These are phyloP conservation scores for Cladorrhinum sp. DNA, from an alignment of 2,329 filamentous ascomycete species.

Conservation along the genomic window DNA sequence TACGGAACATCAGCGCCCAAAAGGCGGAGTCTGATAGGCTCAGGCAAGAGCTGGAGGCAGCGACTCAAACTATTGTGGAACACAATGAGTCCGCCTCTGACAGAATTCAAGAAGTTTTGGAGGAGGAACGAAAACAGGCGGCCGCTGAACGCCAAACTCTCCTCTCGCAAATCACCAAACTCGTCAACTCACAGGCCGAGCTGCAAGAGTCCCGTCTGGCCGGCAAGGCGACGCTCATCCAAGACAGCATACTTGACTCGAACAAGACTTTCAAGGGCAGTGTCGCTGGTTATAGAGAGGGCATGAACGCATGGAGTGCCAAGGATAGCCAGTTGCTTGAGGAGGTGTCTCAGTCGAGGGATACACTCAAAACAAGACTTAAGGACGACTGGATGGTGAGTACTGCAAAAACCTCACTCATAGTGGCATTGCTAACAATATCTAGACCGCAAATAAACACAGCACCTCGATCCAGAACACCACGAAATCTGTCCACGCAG, in stretches of 20 bases:
- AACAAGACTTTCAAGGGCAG: constrained; percentile 63
- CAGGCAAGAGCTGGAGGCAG: constrained; percentile 66
- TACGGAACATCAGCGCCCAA: constrained; percentile 71
- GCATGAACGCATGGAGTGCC: constrained; percentile 71
- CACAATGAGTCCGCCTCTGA: constrained; percentile 65
- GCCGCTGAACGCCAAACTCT: constrained; percentile 71
- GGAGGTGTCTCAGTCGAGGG: constrained; percentile 68
- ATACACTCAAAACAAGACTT: constrained; percentile 75
- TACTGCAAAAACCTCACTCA: constrained; percentile 42
- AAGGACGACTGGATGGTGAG: constrained; percentile 81
- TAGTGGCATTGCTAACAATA: constrained; percentile 5
- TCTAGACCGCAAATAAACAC: constrained; percentile 69
- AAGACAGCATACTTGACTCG: constrained; percentile 62
- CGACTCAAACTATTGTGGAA: constrained; percentile 65
- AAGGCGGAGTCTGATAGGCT: constrained; percentile 72
- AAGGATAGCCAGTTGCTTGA: constrained; percentile 68
- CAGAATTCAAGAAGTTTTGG: constrained; percentile 65
- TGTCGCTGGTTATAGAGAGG: constrained; percentile 62
- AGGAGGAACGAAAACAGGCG: constrained; percentile 72
- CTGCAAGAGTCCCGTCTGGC: constrained; percentile 69
- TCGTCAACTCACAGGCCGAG: constrained; percentile 73
- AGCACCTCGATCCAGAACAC: constrained; percentile 80
- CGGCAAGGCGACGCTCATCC: constrained; percentile 59
- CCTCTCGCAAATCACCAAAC: constrained; percentile 69
- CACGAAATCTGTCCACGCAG: constrained; percentile 82